A percentile compares a stretch with the other conserved stretches of the same genome.
These are phyloP conservation scores for Paramecium pentaurelia DNA, from an alignment of 73 alveolate genomes.

Conservation along the genomic window DNA sequence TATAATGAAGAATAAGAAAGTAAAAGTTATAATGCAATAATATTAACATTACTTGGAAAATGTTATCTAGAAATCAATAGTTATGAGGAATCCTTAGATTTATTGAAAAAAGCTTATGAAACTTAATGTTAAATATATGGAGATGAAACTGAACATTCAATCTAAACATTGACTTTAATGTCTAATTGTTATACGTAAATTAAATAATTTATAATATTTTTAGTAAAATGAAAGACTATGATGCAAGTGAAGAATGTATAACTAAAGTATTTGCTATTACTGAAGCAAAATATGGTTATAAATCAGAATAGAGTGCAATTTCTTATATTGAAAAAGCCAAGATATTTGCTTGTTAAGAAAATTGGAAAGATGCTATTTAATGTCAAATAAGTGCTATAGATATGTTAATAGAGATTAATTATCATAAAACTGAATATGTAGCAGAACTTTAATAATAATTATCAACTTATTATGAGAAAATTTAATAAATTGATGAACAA, in stretches of 20 bases:
- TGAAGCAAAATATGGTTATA: constrained; percentile 70
- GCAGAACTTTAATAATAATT: constrained; percentile 72
- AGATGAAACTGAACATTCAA: constrained; percentile 60
- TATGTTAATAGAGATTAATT: constrained; percentile 62
- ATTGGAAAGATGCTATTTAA: constrained; percentile 71
- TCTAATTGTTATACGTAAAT: constrained; percentile 52
- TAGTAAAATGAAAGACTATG: constrained; percentile 81
- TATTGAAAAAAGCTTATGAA: constrained; percentile 85
- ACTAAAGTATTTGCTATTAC: constrained; percentile 71
- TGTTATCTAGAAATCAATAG: constrained; percentile 87
- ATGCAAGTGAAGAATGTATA: constrained; percentile 66
- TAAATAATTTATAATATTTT: not conserved
- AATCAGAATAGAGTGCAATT: constrained; percentile 65
- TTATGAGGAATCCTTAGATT: constrained; percentile 80
- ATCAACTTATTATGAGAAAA: constrained; percentile 67
- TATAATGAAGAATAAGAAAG: constrained; percentile 78
- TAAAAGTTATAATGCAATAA: constrained; percentile 77
- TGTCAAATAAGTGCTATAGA: constrained; percentile 67
- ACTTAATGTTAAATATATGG: constrained; percentile 79
- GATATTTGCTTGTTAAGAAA: constrained; percentile 67
- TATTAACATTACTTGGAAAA: constrained; percentile 84
- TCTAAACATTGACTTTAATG: constrained; percentile 50
- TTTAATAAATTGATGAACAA: constrained; percentile 68
- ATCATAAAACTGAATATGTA: constrained; percentile 63
- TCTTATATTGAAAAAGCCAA: constrained; percentile 76